Conservation (phyloP, 1,284 basidiomycete genomes). For the Irpex sp. region DNA sequence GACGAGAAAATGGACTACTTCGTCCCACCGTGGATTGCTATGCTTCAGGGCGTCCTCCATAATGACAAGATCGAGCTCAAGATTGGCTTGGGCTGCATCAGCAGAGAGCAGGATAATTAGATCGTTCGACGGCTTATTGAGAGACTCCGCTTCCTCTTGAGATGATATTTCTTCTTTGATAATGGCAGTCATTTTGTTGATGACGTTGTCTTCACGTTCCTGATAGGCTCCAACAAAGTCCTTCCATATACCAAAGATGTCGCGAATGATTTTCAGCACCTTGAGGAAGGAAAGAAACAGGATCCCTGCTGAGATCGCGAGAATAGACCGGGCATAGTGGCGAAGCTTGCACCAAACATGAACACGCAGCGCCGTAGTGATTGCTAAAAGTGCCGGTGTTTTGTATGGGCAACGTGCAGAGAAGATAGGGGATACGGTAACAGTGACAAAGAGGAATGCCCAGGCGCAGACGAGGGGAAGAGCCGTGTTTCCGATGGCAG, state of each 20-base stretch:
- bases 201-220: too few relatives aligned
- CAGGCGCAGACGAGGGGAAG: not conserved
- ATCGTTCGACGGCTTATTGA: not conserved
- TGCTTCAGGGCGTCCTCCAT: not conserved
- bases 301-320: too few relatives aligned
- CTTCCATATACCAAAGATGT: too few relatives aligned
- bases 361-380: not conserved
- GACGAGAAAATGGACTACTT: not conserved
- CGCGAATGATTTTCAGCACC: too few relatives aligned
- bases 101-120: not conserved
- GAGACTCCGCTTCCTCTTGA: not conserved
- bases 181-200: not conserved
- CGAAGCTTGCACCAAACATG: not conserved
- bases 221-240: too few relatives aligned
- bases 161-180: not conserved
- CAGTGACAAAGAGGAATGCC: not conserved
- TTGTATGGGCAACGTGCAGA: conserved; percentile 8
- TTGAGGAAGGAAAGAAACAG: too few relatives aligned
- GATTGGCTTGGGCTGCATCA: not conserved
- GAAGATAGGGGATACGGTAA: not conserved
- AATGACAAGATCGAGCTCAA: not conserved
- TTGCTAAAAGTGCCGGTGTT: not conserved
- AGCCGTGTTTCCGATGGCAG: conserved; percentile 1
- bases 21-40: not conserved
- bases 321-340: not conserved